Evolutionary conservation across 331 rosid species (phyloP).

Genomic region (Stylosanthes scabra): DNA sequence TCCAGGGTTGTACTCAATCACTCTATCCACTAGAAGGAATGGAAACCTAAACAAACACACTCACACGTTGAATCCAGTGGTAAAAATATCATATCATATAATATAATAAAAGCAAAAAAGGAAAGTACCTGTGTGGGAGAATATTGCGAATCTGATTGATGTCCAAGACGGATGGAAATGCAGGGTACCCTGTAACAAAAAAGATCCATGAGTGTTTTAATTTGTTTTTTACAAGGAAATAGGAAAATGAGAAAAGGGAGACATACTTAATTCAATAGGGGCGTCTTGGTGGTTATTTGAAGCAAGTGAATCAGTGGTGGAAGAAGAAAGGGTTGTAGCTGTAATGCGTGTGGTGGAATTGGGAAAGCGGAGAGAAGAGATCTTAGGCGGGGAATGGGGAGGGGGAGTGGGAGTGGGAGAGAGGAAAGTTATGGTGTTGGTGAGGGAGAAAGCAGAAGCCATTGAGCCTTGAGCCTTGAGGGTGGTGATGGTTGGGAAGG

Average conservation of each 20-base stretch:
- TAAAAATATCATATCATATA: too few relatives aligned
- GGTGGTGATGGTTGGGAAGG: not conserved
- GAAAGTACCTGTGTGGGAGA: slow-evolving; percentile 80
- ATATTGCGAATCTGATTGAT: slow-evolving; percentile 90
- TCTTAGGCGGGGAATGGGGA: slow-evolving; percentile 34
- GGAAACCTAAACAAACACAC: slow-evolving; percentile 67
- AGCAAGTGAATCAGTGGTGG: slow-evolving; percentile 41
- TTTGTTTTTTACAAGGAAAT: not conserved
- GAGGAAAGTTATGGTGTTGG: slow-evolving; percentile 18
- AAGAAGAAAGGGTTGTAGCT: slow-evolving; percentile 43
- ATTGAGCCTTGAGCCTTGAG: slow-evolving; percentile 28
- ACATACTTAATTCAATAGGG: slow-evolving; percentile 73
- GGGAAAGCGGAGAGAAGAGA: slow-evolving; percentile 43
- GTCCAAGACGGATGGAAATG: slow-evolving; percentile 83
- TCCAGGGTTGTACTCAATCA: slow-evolving; percentile 95
- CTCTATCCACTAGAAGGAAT: slow-evolving; percentile 96
- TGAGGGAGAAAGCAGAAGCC: slow-evolving; percentile 50
- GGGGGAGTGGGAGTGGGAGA: slow-evolving; percentile 28
- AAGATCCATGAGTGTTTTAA: not conserved
- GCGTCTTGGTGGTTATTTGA: slow-evolving; percentile 42
- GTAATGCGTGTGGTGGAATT: slow-evolving; percentile 35
- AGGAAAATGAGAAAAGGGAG: not conserved
- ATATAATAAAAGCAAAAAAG: slow-evolving; percentile 2
- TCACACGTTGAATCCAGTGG: not conserved
- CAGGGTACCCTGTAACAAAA: slow-evolving; percentile 61